A percentile compares a stretch with the other conserved stretches of the same genome.
Evolutionary conservation across 108 stramenopile species (phyloP).

Genomic region (Pinguiococcus pyrenoidosus): DNA sequence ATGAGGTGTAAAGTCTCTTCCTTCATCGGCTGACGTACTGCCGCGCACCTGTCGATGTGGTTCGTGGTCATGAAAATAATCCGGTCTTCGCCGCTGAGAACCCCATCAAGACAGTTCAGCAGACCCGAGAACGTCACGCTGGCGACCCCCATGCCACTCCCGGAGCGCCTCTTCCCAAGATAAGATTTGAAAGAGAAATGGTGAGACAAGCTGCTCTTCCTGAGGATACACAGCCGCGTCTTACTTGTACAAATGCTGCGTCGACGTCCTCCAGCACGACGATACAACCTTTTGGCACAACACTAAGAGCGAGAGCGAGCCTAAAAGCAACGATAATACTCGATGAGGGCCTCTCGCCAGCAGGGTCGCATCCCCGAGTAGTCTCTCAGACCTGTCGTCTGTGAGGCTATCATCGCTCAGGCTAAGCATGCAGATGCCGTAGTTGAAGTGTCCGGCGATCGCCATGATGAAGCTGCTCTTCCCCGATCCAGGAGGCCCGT

Average conservation of each 20-base stretch:
- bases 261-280: conserved; percentile 5
- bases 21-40: too few relatives aligned
- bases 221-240: not conserved
- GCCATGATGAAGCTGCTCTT: conserved; percentile 9
- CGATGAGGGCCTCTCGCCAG: too few relatives aligned
- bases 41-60: too few relatives aligned
- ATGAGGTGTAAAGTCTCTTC: too few relatives aligned
- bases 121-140: conserved; percentile 14
- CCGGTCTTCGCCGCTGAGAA: conserved; percentile 1
- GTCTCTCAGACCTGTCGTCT: too few relatives aligned
- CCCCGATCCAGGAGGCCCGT: conserved; percentile 16
- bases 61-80: conserved; percentile 1
- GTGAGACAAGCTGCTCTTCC: not conserved
- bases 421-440: conserved; percentile 17
- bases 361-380: too few relatives aligned
- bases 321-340: too few relatives aligned
- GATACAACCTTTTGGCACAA: conserved; percentile 1
- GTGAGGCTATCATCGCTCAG: conserved; percentile 9
- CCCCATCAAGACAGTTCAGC: conserved; percentile 20
- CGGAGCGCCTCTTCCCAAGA: not conserved
- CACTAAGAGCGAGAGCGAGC: conserved; percentile 9
- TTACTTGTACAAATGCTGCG: conserved; percentile 1
- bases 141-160: not conserved
- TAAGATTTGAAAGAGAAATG: too few relatives aligned
- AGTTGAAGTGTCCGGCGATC: conserved; percentile 10